Evolutionary conservation across 805 yeast species (phyloP).

Genomic region (Kazachstania psychrophila): DNA sequence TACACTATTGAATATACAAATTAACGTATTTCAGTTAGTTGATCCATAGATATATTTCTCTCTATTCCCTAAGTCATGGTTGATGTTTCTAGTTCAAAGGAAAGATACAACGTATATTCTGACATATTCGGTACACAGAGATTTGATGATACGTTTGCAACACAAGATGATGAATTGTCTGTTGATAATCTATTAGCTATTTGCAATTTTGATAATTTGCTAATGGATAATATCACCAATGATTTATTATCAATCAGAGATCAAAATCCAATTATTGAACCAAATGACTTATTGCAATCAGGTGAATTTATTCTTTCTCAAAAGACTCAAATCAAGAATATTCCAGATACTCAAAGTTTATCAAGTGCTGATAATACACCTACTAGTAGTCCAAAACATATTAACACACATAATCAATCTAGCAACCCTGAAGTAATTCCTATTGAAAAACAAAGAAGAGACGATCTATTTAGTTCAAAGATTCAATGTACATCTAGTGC

Average conservation of each 20-base stretch:
- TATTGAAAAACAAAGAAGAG: not conserved
- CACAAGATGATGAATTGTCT: slow-evolving; percentile 3
- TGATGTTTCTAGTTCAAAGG: not conserved
- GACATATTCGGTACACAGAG: slow-evolving; percentile 26
- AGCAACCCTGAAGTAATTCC: not conserved
- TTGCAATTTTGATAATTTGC: slow-evolving; percentile 12
- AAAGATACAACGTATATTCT: slow-evolving; percentile 11
- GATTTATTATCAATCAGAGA: not conserved
- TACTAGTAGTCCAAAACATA: slow-evolving; percentile 16
- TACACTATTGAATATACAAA: no score
- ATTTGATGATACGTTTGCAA: slow-evolving; percentile 13
- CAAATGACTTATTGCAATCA: not conserved
- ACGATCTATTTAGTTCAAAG: not conserved
- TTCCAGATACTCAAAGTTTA: slow-evolving; percentile 26
- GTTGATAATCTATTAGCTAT: slow-evolving; percentile 22
- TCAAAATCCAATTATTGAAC: not conserved
- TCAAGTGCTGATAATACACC: slow-evolving; percentile 24
- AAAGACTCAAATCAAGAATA: slow-evolving; percentile 17
- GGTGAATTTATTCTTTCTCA: slow-evolving; percentile 9
- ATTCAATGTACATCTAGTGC: not conserved
- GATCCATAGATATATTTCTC: no score
- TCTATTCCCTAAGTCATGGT: slow-evolving; percentile 1
- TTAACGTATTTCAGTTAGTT: no score
- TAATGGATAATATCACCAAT: slow-evolving; percentile 14
- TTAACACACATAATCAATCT: not conserved